Base-by-base conservation (phyloP, 306 rosid genomes). In the Castanea mollissima region DNA sequence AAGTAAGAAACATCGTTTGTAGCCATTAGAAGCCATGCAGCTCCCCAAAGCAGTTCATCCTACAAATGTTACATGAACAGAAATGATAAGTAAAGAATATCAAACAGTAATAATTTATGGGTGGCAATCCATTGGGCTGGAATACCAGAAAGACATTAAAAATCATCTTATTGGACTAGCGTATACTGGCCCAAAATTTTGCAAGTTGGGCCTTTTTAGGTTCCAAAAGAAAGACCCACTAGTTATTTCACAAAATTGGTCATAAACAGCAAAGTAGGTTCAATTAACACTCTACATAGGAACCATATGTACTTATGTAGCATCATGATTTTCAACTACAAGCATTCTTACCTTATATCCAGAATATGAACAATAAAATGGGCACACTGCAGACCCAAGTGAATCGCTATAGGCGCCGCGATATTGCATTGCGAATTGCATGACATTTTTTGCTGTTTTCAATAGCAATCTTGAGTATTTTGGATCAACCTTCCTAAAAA, bases 21-120 rank as follows among this genome's bases (percentile, higher is more conserved):
- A 80, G 99, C 98, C 84, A 90, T 86, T 69, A 90, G 79, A 62
- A 95, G 94, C 97, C 99, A 95, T 27, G 99, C 86, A 81, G 94
- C 98, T 74, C 95, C 99, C 99, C 99, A 91, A 75, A 95, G 69
- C 51, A 92, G 84, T 74, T 95, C 99, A 80, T 95, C 99, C 99
- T 92, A 55, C 6, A 25, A 55, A 38, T 58, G 76, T 41, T 10
- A 70, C 57, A 25, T 65, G 27, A 54, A 55, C 6, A 34, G 13
- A 69, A 41, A 18, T 35, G 4, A 38, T 49, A 0, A 32, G 2
- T 41, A 46, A 20, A 3, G 0, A 41, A 44, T 5, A n/a, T n/a
- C 54, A 49, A 49, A 49, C 54, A 8, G 46, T 13, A 0, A 49
- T 3, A 49, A 49, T 49, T 49, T 49, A 49, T 1, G 16, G 16